Percentiles rank a stretch among this genome's conserved stretches.
Conservation (phyloP, 495 filamentous ascomycete genomes). For the Elasticomyces elasticus region DNA sequence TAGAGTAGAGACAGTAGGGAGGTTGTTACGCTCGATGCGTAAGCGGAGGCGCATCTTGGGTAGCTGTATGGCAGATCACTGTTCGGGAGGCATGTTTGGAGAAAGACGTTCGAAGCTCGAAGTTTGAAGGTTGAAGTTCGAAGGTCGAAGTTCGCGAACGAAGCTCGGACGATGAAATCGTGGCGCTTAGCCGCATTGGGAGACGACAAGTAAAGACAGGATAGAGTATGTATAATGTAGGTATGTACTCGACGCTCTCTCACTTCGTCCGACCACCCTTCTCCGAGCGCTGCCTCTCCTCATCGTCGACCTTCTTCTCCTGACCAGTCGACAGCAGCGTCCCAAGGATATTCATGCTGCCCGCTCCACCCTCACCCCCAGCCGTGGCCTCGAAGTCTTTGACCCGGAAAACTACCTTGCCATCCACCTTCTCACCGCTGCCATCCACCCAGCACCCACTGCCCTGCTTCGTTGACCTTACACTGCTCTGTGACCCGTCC, state of each 20-base stretch:
- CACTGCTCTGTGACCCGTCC: slow-evolving; percentile 11
- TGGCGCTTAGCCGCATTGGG: not conserved
- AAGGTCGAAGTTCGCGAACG: not conserved
- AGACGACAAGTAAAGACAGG: no score
- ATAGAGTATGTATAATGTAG: not conserved
- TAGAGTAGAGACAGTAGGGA: slow-evolving; percentile 65
- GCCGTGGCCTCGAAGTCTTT: slow-evolving; percentile 49
- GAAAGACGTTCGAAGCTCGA: no score
- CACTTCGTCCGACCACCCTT: not conserved
- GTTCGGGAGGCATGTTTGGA: not conserved
- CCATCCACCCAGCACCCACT: slow-evolving; percentile 55
- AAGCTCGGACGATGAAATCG: not conserved
- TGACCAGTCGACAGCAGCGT: slow-evolving; percentile 7
- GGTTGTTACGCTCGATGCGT: slow-evolving; percentile 65
- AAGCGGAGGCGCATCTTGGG: slow-evolving; percentile 67
- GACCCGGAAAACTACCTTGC: slow-evolving; percentile 51
- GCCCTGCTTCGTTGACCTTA: slow-evolving; percentile 6
- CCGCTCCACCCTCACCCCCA: slow-evolving; percentile 3
- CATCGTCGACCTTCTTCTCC: slow-evolving; percentile 4
- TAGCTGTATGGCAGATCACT: not conserved
- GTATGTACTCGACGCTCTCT: not conserved
- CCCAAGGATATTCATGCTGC: slow-evolving; percentile 14
- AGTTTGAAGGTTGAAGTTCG: not conserved
- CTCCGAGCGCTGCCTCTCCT: slow-evolving; percentile 4
- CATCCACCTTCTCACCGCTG: slow-evolving; percentile 51